Percentiles rank a stretch among this genome's conserved stretches.
phyloP scores from a whole-genome alignment of 1,139 yeast species.

The Pneumocystis wakefieldiae region DNA sequence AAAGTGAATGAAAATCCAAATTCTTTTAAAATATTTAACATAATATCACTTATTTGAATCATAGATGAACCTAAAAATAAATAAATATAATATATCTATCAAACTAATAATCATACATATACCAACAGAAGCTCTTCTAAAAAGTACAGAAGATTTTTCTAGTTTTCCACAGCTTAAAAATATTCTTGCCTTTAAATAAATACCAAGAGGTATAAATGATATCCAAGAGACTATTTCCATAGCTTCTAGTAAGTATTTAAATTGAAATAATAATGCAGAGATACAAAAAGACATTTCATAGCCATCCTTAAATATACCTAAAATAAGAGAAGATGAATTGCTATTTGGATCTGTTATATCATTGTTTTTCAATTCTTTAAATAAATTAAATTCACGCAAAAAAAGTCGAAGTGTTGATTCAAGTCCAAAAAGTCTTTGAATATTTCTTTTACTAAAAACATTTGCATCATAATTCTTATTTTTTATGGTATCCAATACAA shows the following conservation, averaged over 20 bases:
- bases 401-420: not conserved
- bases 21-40: not conserved
- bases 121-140: not conserved
- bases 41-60: not conserved
- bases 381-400: not conserved
- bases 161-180: not conserved
- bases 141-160: not conserved
- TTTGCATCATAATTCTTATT: not conserved
- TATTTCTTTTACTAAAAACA: not conserved
- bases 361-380: not conserved
- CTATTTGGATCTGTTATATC: not conserved
- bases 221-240: not conserved
- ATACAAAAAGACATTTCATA: not conserved
- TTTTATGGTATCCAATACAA: not conserved
- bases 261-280: not conserved
- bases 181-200: conserved; percentile 1
- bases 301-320: not conserved
- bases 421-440: not conserved
- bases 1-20: not conserved
- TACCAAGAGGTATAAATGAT: not conserved
- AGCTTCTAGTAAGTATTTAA: not conserved
- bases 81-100: not conserved
- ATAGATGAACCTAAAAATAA: not conserved
- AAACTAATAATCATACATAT: not conserved
- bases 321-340: not conserved